Evolutionary conservation across 148 eudicot genomes (phyloP).

Genomic region (Drosera capensis): DNA sequence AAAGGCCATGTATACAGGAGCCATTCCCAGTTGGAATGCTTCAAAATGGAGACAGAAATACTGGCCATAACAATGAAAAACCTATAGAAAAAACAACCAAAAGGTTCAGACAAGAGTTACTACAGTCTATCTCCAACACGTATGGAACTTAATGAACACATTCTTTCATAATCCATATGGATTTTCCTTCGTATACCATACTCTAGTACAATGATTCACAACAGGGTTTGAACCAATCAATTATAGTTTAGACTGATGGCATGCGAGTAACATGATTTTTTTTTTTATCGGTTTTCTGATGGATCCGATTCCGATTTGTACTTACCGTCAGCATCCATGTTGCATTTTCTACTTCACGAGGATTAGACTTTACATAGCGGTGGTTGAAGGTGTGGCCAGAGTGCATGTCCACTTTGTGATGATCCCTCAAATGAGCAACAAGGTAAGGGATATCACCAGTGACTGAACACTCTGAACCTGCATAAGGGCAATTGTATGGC

Average conservation of each 20-base stretch:
- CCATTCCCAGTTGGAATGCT: conserved; percentile 84
- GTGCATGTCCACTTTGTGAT: conserved; percentile 42
- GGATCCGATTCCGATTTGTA: too few species aligned
- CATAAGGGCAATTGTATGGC: conserved; percentile 36
- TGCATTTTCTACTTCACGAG: conserved; percentile 36
- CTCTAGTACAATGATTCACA: too few species aligned
- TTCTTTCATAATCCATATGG: too few species aligned
- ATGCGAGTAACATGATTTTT: too few species aligned
- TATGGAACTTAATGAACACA: too few species aligned
- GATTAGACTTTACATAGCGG: conserved; percentile 38
- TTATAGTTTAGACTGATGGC: too few species aligned
- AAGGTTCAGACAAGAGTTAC: too few species aligned
- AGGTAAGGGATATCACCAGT: conserved; percentile 4
- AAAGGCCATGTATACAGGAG: conserved; percentile 84
- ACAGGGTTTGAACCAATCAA: too few species aligned
- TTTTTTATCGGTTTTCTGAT: too few species aligned
- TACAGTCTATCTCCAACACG: too few species aligned
- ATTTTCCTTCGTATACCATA: too few species aligned
- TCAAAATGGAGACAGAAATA: conserved; percentile 84
- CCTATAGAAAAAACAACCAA: conserved; percentile 34
- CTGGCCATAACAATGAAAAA: conserved; percentile 76
- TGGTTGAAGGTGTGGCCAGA: conserved; percentile 39
- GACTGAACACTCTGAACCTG: conserved; percentile 36
- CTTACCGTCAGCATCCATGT: conserved; percentile 44
- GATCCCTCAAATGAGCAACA: conserved; percentile 27